Base-by-base conservation (phyloP, 192 early-diverging fungal species). In the Ambispora gerdemannii region DNA sequence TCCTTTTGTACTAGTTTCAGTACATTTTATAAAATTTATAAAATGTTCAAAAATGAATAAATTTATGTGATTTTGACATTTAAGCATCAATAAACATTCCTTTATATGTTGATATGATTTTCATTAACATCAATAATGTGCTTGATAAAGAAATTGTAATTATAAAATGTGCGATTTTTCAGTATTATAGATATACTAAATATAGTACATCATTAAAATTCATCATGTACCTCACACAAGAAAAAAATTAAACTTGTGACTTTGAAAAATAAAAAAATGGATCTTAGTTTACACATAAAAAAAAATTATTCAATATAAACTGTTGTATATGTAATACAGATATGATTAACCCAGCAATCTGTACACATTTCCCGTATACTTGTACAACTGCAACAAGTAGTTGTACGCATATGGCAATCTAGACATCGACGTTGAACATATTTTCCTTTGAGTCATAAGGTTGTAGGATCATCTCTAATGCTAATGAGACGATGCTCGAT, bases 141-240 rank as follows among this genome's bases (percentile, higher is more conserved):
- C 22, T 53, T 53, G 8, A 53, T 22, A 53, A 22, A 53, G 8
- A 27, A 53, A 27, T 27, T 22, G 28, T 1, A 3, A 2, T 53
- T 22, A 53, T n/a, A 53, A 53, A 8, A 22, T 2, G 22, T 20
- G 1, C 22, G 4, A 19, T 53, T 19, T 22, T 53, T 22, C 0
- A 27, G 7, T 1, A 53, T 3, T 3, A 22, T 8, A 7, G 52
- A n/a, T 53, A n/a, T 53, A 53, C 52, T 53, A 53, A 8, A 53
- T 20, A n/a, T 53, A 53, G 52, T 53, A 53, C 52, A 53, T n/a
- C 8, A 53, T 53, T 53, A 53, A 53, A 53, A 53, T 3, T 53
- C n/a, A 53, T 20, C 22, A 3, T 8, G 52, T 22, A 20, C 3
- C 7, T n/a, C 7, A 53, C n/a, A 3, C 22, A 53, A 24, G 7